phyloP scores from a whole-genome alignment of 2,329 filamentous ascomycete species.

The Fusarium robinianum region DNA sequence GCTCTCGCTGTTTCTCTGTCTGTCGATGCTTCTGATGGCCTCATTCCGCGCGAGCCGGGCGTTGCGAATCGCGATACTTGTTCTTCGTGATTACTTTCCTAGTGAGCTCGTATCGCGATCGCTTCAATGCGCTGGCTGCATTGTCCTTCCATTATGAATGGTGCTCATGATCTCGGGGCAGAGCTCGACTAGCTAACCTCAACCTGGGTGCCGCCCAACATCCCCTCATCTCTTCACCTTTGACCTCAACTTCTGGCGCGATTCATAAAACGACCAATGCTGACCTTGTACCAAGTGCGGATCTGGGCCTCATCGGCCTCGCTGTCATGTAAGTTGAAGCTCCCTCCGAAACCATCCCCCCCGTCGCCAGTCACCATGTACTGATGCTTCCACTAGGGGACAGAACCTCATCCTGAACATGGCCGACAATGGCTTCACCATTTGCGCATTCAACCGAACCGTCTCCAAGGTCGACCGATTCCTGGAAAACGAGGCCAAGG shows the following conservation, averaged over 20 bases:
- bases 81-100: constrained; percentile 8
- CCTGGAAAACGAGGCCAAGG: constrained; percentile 88
- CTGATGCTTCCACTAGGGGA: constrained; percentile 52
- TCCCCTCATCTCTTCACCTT: constrained; percentile 40
- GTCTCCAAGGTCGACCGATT: constrained; percentile 97
- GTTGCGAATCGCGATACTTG: constrained; percentile 33
- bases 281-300: constrained; percentile 69
- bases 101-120: not conserved
- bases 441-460: constrained; percentile 98
- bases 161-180: constrained; percentile 51
- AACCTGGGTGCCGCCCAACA: constrained; percentile 67
- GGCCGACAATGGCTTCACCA: constrained; percentile 91
- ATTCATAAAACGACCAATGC: constrained; percentile 50
- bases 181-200: constrained; percentile 75
- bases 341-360: constrained; percentile 2
- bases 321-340: constrained; percentile 74
- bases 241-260: constrained; percentile 31
- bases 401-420: constrained; percentile 91
- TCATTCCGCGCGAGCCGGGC: constrained; percentile 43
- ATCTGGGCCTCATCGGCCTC: constrained; percentile 91
- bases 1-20: constrained; percentile 25
- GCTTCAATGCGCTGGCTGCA: constrained; percentile 1
- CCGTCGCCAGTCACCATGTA: constrained; percentile 22
- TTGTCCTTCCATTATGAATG: constrained; percentile 33
- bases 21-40: constrained; percentile 35